These are phyloP conservation scores for Peziza echinospora DNA, from an alignment of 495 filamentous ascomycete species.

Conservation along the genomic window DNA sequence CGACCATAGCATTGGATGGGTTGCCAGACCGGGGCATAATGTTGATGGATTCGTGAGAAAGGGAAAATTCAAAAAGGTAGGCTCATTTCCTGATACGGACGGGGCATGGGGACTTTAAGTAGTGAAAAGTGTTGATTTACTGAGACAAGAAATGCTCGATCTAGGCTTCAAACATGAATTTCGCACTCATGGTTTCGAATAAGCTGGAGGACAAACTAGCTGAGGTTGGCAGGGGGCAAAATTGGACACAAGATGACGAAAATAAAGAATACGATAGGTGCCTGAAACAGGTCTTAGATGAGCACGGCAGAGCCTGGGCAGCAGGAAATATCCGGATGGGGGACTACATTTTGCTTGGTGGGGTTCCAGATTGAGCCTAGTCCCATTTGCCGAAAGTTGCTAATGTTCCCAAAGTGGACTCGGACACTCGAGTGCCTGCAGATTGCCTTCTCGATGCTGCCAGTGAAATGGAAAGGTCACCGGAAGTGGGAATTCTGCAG, in stretches of 20 bases:
- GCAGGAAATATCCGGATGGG: conserved; percentile 61
- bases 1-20: conserved; percentile 63
- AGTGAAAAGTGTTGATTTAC: no score
- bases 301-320: conserved; percentile 49
- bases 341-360: conserved; percentile 45
- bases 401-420: no score
- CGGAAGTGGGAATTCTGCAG: conserved; percentile 62
- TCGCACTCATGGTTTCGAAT: conserved; percentile 49
- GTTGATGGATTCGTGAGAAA: conserved; percentile 39
- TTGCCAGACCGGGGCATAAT: conserved; percentile 34
- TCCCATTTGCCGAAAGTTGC: no score
- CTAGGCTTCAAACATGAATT: conserved; percentile 67
- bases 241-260: conserved; percentile 45
- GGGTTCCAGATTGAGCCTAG: no score
- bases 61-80: conserved; percentile 29
- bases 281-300: conserved; percentile 44
- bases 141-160: no score
- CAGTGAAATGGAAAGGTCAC: conserved; percentile 59
- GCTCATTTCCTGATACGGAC: no score
- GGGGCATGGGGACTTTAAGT: no score
- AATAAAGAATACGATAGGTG: conserved; percentile 27
- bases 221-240: conserved; percentile 28
- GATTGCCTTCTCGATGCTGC: conserved; percentile 61
- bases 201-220: conserved; percentile 50
- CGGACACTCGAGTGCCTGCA: conserved; percentile 50